Percentiles rank a stretch among this genome's conserved stretches.
Conservation (phyloP, 148 eudicot genomes). For the Simmondsia chinensis region DNA sequence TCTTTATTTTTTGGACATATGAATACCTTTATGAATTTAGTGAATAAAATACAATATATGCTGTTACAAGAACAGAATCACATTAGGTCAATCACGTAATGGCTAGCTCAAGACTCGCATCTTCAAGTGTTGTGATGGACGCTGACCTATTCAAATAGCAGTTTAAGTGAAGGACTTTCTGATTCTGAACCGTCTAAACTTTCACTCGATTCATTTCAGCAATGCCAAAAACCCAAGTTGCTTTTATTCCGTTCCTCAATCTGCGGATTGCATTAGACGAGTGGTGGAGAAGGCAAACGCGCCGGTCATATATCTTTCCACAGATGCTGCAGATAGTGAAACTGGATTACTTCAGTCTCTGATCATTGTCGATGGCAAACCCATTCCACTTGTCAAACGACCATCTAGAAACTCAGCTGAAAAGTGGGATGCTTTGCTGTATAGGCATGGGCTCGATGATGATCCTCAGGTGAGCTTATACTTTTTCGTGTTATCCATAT, state of each 20-base stretch:
- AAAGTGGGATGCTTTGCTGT: constrained; percentile 96
- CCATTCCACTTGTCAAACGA: constrained; percentile 73
- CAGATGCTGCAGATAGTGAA: constrained; percentile 98
- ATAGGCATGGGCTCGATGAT: constrained; percentile 62
- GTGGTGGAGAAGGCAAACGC: constrained; percentile 70
- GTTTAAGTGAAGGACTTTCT: too few relatives aligned
- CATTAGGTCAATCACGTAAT: too few relatives aligned
- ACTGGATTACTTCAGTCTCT: constrained; percentile 79
- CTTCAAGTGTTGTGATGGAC: too few relatives aligned
- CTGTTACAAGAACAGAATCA: too few relatives aligned
- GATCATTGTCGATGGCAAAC: constrained; percentile 53
- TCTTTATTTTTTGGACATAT: too few relatives aligned
- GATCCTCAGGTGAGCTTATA: constrained; percentile 66
- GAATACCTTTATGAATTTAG: too few relatives aligned
- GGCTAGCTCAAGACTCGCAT: too few relatives aligned
- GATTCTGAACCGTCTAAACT: too few relatives aligned
- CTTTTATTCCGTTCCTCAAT: constrained; percentile 90
- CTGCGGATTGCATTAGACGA: constrained; percentile 76
- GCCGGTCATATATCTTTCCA: constrained; percentile 86
- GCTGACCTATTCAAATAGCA: too few relatives aligned
- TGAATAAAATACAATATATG: too few relatives aligned
- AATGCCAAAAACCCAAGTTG: constrained; percentile 92
- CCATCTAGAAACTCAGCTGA: constrained; percentile 77
- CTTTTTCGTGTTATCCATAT: too few relatives aligned
- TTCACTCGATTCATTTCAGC: constrained; percentile 30